Percentiles rank a stretch among this genome's conserved stretches.
Evolutionary conservation across 176 grass and related monocot genomes (phyloP).

Genomic region (Metroxylon sagu): DNA sequence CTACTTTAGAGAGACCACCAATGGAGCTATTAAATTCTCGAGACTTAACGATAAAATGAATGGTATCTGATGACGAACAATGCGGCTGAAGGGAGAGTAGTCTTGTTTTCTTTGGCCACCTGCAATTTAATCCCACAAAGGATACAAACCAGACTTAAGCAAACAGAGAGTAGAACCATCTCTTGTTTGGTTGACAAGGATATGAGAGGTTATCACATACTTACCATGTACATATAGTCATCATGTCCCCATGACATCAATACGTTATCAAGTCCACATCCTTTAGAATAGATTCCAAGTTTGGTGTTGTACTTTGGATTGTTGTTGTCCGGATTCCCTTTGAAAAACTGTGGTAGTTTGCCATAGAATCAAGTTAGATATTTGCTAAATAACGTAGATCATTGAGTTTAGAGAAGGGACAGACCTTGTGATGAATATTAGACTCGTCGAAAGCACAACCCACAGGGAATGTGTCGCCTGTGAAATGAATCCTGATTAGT

Average conservation of each 20-base stretch:
- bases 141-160: too few species aligned
- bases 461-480: slow-evolving; percentile 91
- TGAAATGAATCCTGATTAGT: slow-evolving; percentile 5
- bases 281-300: slow-evolving; percentile 59
- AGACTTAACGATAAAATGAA: slow-evolving; percentile 76
- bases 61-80: slow-evolving; percentile 92
- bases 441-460: slow-evolving; percentile 66
- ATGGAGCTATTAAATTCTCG: neutral
- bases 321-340: slow-evolving; percentile 65
- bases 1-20: too few species aligned
- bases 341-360: slow-evolving; percentile 39
- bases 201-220: too few species aligned
- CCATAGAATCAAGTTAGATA: too few species aligned
- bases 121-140: too few species aligned
- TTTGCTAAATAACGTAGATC: neutral
- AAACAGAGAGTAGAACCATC: too few species aligned
- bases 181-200: too few species aligned
- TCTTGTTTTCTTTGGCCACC: slow-evolving; percentile 59
- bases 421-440: slow-evolving; percentile 83
- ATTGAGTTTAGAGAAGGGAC: neutral
- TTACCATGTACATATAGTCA: slow-evolving; percentile 87
- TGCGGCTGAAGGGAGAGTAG: slow-evolving; percentile 68
- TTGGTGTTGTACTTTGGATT: slow-evolving; percentile 73
- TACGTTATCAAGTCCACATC: slow-evolving; percentile 67
- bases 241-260: slow-evolving; percentile 90